Percentiles rank a stretch among this genome's conserved stretches.
Conservation (phyloP, 192 early-diverging fungal genomes). For the Gonapodya sp. region DNA sequence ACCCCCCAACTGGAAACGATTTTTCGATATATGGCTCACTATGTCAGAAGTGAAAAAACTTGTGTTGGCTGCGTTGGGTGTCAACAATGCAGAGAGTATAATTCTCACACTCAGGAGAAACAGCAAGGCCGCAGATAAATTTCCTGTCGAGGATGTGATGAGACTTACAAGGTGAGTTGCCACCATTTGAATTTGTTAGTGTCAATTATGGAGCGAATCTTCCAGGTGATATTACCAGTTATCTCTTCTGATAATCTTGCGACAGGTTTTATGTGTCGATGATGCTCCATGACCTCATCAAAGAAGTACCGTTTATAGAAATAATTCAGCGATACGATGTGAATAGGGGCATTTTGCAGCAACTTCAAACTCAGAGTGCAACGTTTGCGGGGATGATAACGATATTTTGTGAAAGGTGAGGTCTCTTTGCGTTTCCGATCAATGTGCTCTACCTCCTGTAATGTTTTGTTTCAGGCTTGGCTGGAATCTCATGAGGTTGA, state of each 20-base stretch:
- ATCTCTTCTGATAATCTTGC: constrained; percentile 15
- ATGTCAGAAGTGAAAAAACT: constrained; percentile 13
- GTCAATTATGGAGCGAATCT: too few species aligned
- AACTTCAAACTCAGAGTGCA: constrained; percentile 20
- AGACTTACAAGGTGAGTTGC: constrained; percentile 6
- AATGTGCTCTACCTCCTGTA: background rate
- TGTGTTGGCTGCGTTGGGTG: constrained; percentile 18
- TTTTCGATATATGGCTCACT: constrained; percentile 14
- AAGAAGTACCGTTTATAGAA: constrained; percentile 23
- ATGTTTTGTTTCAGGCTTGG: constrained; percentile 15
- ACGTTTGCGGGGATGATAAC: constrained; percentile 38
- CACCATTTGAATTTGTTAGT: too few species aligned
- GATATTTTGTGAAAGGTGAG: constrained; percentile 27
- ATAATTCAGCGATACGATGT: constrained; percentile 24
- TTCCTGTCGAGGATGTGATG: constrained; percentile 15
- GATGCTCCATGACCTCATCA: constrained; percentile 28
- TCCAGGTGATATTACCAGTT: too few species aligned
- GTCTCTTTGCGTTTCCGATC: background rate
- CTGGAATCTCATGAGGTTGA: constrained; percentile 18
- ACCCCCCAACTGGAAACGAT: constrained; percentile 17
- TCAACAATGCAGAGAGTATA: constrained; percentile 7
- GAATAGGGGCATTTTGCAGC: constrained; percentile 22
- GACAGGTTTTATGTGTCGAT: constrained; percentile 24
- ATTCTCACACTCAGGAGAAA: background rate
- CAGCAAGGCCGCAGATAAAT: background rate